Evolutionary conservation across 768 basidiomycete genomes (phyloP).

Genomic region (Pleurotus pulmonarius): DNA sequence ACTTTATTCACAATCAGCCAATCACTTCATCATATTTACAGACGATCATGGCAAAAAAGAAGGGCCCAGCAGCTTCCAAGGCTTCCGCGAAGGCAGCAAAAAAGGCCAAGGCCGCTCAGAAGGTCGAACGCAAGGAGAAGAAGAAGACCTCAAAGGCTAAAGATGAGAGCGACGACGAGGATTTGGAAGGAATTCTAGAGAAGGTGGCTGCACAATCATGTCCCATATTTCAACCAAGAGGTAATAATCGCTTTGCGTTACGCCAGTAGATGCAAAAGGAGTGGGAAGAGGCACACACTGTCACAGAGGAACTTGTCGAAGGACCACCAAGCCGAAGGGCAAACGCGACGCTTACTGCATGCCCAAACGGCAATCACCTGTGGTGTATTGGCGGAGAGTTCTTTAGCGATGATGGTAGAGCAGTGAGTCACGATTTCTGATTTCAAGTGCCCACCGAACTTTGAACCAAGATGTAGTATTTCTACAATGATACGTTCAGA

Average conservation of each 20-base stretch:
- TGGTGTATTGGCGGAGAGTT: slow-evolving; percentile 88
- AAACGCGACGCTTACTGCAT: slow-evolving; percentile 77
- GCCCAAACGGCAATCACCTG: slow-evolving; percentile 75
- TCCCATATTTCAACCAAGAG: slow-evolving; percentile 3
- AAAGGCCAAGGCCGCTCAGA: slow-evolving; percentile 63
- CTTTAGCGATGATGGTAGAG: slow-evolving; percentile 82
- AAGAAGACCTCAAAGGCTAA: slow-evolving; percentile 50
- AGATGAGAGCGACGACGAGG: slow-evolving; percentile 42
- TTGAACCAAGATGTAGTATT: slow-evolving; percentile 44
- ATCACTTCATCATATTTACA: too few species aligned
- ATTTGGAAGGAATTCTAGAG: slow-evolving; percentile 82
- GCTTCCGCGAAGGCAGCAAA: slow-evolving; percentile 53
- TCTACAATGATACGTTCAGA: slow-evolving; percentile 85
- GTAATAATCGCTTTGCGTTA: not conserved
- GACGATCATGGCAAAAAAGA: slow-evolving; percentile 2
- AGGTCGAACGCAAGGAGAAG: slow-evolving; percentile 67
- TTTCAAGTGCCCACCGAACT: not conserved
- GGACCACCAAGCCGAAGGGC: slow-evolving; percentile 82
- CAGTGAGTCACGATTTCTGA: slow-evolving; percentile 38
- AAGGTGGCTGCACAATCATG: too few species aligned
- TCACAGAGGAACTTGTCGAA: slow-evolving; percentile 82
- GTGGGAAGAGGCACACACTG: slow-evolving; percentile 78
- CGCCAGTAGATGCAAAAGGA: slow-evolving; percentile 70
- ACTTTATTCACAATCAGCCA: too few species aligned
- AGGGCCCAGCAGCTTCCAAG: not conserved